Conservation (phyloP, 345 rosid species). For the Kandelia obovata region DNA sequence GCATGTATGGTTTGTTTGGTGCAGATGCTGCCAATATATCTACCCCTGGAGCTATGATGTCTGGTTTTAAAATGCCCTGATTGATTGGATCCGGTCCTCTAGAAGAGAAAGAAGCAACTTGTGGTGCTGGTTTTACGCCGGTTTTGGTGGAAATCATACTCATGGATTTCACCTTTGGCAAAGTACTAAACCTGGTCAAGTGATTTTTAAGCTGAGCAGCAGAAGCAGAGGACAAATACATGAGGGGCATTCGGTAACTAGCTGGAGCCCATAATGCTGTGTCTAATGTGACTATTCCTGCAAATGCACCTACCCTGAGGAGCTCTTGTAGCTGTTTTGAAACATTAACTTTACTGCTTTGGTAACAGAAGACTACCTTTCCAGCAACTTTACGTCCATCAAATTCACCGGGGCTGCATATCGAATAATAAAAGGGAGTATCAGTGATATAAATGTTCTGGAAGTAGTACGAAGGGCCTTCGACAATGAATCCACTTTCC, state of each 20-base stretch:
- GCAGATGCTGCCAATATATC: not conserved
- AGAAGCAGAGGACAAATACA: constrained; percentile 16
- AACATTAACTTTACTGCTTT: not conserved
- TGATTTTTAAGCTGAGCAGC: constrained; percentile 19
- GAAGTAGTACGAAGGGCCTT: constrained; percentile 36
- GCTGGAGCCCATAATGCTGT: not conserved
- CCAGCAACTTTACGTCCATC: constrained; percentile 22
- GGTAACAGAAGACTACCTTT: constrained; percentile 42
- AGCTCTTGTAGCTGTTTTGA: constrained; percentile 25
- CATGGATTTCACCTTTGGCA: constrained; percentile 27
- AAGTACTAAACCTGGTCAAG: not conserved
- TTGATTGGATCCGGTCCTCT: constrained; percentile 54
- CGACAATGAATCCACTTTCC: constrained; percentile 17
- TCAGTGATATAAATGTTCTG: constrained; percentile 22
- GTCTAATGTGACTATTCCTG: constrained; percentile 31
- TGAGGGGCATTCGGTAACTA: constrained; percentile 23
- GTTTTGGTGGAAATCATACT: constrained; percentile 31
- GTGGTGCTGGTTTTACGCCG: constrained; percentile 44
- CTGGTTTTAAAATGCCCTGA: constrained; percentile 40
- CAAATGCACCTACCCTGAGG: constrained; percentile 30
- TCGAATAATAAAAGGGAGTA: constrained; percentile 28
- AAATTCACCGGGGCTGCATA: constrained; percentile 21
- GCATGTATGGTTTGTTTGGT: not conserved
- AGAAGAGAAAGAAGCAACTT: constrained; percentile 59
- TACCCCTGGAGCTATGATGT: constrained; percentile 45